Base-by-base conservation (phyloP, 371 early-diverging fungal species). In the Mortierella sp. region DNA sequence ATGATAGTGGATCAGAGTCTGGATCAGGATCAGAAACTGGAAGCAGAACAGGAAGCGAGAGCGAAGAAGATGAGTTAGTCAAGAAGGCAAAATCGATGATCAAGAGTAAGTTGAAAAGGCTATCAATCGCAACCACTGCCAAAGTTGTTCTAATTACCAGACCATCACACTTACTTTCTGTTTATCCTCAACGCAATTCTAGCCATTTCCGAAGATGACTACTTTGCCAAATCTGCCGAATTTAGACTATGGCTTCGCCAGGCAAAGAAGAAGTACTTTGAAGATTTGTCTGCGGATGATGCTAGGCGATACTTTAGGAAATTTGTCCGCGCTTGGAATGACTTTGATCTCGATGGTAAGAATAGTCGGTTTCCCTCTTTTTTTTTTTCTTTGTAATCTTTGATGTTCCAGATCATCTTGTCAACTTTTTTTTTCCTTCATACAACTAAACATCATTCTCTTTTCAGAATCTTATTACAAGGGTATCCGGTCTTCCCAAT, bases 181-280 rank as follows among this genome's bases (percentile, higher is more conserved):
- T 15, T 57, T 57, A 8, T 57, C 9, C 15, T 2, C 2, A 4
- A 54, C 7, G 22, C 13, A 31, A 40, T 13, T 15, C 2, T 58
- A 76, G 76, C 62, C 7, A 76, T 76, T 17, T 66, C 72, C 10
- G 88, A 87, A 35, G 94, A 94, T 31, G 94, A 94, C 80, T 96
- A 94, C 72, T 95, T 85, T 79, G 84, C 85, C 51, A 92, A 93
- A 51, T 87, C 93, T 26, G 85, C 89, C n/a, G 93, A 94, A 61
- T 96, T 96, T 73, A 85, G 93, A 2, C 70, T 93, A 17, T 96
- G 97, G 97, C 84, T 96, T 37, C 87, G 84, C 34, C 91, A 94
- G 67, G 72, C 88, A 40, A 94, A 94, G 77, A 85, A 87, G 60
- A 84, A 86, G 68, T 94, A 90, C 73, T 91, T 96, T 83, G 90